phyloP scores from a whole-genome alignment of 306 rosid species.

The Rosa chinensis region DNA sequence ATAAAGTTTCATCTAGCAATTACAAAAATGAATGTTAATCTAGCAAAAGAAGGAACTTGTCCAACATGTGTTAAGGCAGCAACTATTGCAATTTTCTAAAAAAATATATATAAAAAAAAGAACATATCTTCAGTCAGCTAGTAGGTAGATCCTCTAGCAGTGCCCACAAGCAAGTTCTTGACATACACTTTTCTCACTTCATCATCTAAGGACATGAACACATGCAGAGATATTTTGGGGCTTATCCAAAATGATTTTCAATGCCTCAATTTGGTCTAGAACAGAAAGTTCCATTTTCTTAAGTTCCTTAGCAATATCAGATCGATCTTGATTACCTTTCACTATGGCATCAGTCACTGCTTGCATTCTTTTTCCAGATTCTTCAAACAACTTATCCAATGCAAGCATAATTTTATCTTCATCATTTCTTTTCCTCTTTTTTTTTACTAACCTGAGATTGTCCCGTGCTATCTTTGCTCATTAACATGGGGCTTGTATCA shows the following conservation, averaged over 20 bases:
- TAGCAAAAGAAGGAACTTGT: too few relatives aligned
- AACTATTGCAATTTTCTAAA: too few relatives aligned
- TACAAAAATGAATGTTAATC: too few relatives aligned
- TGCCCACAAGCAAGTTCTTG: neutral
- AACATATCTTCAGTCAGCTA: too few relatives aligned
- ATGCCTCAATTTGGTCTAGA: neutral
- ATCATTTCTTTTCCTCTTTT: conserved; percentile 4
- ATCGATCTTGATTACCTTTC: neutral
- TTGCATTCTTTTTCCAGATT: neutral
- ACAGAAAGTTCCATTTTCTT: neutral
- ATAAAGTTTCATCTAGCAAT: too few relatives aligned
- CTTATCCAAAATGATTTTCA: neutral
- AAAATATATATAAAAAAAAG: too few relatives aligned
- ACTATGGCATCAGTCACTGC: neutral
- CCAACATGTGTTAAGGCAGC: too few relatives aligned
- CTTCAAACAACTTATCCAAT: neutral
- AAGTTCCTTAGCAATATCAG: neutral
- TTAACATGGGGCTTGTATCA: neutral
- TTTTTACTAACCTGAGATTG: neutral
- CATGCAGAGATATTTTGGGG: neutral
- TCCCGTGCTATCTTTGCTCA: neutral
- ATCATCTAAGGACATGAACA: neutral
- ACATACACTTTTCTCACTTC: neutral
- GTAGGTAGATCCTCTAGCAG: neutral
- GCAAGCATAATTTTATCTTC: neutral